These are phyloP conservation scores for Spathaspora jeffriesii DNA, from an alignment of 1,139 yeast species.

Conservation along the genomic window DNA sequence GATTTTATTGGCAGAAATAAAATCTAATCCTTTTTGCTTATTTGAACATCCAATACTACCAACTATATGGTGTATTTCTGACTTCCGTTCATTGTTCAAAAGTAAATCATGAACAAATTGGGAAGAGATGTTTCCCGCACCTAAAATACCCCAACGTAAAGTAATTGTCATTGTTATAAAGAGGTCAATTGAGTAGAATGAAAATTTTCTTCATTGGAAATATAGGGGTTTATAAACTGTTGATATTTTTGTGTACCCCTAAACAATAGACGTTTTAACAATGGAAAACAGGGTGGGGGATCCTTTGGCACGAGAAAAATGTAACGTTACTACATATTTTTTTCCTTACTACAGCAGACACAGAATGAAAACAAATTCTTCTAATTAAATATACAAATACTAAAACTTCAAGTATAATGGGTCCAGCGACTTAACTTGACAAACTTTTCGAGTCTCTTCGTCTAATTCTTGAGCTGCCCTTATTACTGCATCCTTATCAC, in stretches of 20 bases:
- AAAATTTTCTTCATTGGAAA: neutral
- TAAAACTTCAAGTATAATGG: constrained; percentile 32
- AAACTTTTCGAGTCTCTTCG: constrained; percentile 20
- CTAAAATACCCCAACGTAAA: constrained; percentile 43
- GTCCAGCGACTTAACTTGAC: constrained; percentile 22
- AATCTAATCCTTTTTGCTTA: constrained; percentile 25
- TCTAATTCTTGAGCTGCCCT: constrained; percentile 19
- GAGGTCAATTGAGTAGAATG: neutral
- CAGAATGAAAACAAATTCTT: neutral
- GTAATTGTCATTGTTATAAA: constrained; percentile 15
- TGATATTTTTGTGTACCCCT: neutral
- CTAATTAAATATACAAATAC: neutral
- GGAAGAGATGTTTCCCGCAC: constrained; percentile 47
- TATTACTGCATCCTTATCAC: constrained; percentile 23
- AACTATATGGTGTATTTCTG: constrained; percentile 25
- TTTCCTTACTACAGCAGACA: too few species aligned
- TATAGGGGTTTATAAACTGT: neutral
- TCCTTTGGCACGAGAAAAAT: neutral
- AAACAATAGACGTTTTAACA: neutral
- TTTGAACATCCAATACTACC: constrained; percentile 33
- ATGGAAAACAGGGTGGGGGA: neutral
- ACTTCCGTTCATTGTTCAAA: constrained; percentile 24
- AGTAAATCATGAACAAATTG: constrained; percentile 39
- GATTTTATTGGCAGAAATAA: constrained; percentile 18
- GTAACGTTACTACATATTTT: constrained; percentile 1